Percentiles rank a stretch among this genome's conserved stretches.
These are phyloP conservation scores for Chenopodium formosanum DNA, from an alignment of 148 eudicot species.

Conservation along the genomic window DNA sequence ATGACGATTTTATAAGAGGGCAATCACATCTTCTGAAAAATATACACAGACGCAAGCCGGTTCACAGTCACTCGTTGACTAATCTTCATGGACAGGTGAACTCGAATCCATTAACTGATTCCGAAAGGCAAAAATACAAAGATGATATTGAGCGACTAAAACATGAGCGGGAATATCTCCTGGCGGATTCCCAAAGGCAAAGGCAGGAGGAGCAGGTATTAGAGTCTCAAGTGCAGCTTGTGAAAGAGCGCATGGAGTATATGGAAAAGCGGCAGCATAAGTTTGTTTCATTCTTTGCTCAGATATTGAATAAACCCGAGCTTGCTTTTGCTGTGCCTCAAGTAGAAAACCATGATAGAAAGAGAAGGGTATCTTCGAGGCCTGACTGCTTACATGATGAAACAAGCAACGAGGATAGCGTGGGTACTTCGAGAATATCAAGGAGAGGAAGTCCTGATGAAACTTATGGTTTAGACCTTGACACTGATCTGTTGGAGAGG, in stretches of 20 bases:
- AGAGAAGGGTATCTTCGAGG: conserved; percentile 54
- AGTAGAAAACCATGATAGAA: conserved; percentile 59
- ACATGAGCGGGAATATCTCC: conserved; percentile 47
- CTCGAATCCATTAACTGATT: conserved; percentile 56
- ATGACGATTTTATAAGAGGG: conserved; percentile 82
- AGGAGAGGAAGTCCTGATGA: conserved; percentile 41
- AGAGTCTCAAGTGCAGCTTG: conserved; percentile 36
- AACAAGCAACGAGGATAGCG: conserved; percentile 31
- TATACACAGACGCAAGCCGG: conserved; percentile 82
- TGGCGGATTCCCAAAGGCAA: conserved; percentile 47
- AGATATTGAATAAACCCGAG: conserved; percentile 48
- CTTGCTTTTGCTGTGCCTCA: conserved; percentile 43
- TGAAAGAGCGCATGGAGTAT: conserved; percentile 45
- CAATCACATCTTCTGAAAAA: conserved; percentile 76
- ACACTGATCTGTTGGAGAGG: conserved; percentile 45
- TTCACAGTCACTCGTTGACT: conserved; percentile 75
- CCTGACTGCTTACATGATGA: conserved; percentile 41
- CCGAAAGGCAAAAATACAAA: conserved; percentile 54
- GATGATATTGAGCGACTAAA: conserved; percentile 61
- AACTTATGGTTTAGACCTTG: conserved; percentile 37
- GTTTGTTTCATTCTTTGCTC: conserved; percentile 50
- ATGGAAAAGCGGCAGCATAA: conserved; percentile 48
- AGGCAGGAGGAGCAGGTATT: conserved; percentile 47
- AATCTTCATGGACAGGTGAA: conserved; percentile 48
- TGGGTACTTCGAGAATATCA: conserved; percentile 21